Evolutionary conservation across 331 rosid genomes (phyloP).

Genomic region (Erythrophleum ivorense): DNA sequence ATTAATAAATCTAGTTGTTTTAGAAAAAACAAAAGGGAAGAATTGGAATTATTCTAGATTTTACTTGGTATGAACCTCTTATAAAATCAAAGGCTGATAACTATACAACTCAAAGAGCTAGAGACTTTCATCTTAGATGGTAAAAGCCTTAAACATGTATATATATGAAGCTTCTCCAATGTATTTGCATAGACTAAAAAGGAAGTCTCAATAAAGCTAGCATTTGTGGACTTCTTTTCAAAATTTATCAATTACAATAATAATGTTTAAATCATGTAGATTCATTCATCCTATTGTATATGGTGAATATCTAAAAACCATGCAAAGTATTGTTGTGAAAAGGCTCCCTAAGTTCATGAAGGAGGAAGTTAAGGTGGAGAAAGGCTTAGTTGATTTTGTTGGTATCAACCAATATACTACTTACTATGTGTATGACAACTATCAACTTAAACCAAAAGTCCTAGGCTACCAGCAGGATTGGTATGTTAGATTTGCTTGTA

Average conservation of each 20-base stretch:
- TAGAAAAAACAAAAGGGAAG: constrained; percentile 80
- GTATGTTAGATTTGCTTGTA: constrained; percentile 85
- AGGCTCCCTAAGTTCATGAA: constrained; percentile 84
- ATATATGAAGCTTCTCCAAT: background rate
- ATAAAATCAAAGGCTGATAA: constrained; percentile 84
- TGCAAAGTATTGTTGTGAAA: constrained; percentile 72
- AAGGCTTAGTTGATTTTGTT: constrained; percentile 78
- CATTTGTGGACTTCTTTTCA: background rate
- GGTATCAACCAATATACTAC: constrained; percentile 94
- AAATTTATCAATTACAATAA: background rate
- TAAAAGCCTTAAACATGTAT: constrained; percentile 42
- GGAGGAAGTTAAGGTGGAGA: constrained; percentile 82
- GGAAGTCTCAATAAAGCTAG: background rate
- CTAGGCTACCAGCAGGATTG: constrained; percentile 83
- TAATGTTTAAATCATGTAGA: constrained; percentile 46
- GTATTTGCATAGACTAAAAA: background rate
- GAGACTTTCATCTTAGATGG: constrained; percentile 95
- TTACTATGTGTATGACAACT: constrained; percentile 69
- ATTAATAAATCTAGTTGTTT: constrained; percentile 36
- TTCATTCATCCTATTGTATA: constrained; percentile 84
- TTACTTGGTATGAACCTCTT: constrained; percentile 93
- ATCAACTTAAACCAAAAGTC: constrained; percentile 55
- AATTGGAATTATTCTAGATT: constrained; percentile 86
- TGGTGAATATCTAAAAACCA: constrained; percentile 87
- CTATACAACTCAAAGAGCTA: constrained; percentile 91